These are phyloP conservation scores for Aspergillus sp. DNA, from an alignment of 2,329 filamentous ascomycete genomes.

Conservation along the genomic window DNA sequence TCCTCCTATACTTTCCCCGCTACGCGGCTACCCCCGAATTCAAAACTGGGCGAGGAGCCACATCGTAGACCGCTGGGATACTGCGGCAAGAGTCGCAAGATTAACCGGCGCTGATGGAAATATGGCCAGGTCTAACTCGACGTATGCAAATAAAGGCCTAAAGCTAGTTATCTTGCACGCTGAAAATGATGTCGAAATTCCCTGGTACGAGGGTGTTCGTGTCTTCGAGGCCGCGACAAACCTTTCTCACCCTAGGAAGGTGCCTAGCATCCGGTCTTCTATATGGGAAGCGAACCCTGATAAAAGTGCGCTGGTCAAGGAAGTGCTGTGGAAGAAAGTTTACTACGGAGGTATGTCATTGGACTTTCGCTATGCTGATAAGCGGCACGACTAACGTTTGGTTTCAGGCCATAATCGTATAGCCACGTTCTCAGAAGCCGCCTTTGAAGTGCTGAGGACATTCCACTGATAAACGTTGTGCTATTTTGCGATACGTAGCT, in stretches of 20 bases:
- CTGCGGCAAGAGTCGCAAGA: constrained; percentile 60
- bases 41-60: constrained; percentile 60
- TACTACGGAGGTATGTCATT: constrained; percentile 41
- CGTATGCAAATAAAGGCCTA: constrained; percentile 53
- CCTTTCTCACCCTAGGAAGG: too few species aligned
- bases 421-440: constrained; percentile 39
- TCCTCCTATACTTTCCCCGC: constrained; percentile 71
- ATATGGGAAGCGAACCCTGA: constrained; percentile 37
- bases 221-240: constrained; percentile 42
- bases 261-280: too few species aligned
- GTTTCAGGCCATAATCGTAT: constrained; percentile 42
- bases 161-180: constrained; percentile 76
- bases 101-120: constrained; percentile 33
- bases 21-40: constrained; percentile 66
- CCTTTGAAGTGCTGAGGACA: constrained; percentile 37
- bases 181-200: constrained; percentile 77
- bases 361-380: background rate
- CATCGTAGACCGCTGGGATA: constrained; percentile 81
- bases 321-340: constrained; percentile 45
- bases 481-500: background rate
- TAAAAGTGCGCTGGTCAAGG: constrained; percentile 30
- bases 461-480: constrained; percentile 32
- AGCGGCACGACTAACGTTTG: background rate
- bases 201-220: constrained; percentile 54
- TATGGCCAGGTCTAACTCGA: constrained; percentile 50